Percentiles rank a stretch among this genome's conserved stretches.
Conservation (phyloP, 2,329 filamentous ascomycete species). For the Aureobasidium vineae region DNA sequence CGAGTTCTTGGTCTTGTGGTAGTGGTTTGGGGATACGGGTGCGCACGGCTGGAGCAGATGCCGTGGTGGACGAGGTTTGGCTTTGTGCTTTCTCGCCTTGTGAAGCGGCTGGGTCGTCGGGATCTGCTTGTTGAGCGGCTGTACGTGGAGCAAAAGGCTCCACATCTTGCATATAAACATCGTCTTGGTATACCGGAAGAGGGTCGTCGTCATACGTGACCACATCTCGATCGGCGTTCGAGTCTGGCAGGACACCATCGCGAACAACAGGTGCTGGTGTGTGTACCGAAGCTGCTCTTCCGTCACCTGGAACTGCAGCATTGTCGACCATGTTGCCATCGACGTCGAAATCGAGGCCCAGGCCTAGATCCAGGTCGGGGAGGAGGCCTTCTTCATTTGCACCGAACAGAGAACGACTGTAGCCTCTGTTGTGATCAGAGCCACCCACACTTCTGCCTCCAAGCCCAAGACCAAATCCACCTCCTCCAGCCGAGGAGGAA, state of each 20-base stretch:
- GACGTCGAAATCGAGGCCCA: constrained; percentile 52
- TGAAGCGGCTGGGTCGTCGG: constrained; percentile 24
- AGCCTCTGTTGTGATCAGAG: constrained; percentile 3
- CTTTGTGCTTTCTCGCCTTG: constrained; percentile 25
- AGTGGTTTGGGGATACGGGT: constrained; percentile 45
- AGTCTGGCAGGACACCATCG: neutral
- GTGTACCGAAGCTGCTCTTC: neutral
- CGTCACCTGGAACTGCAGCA: neutral
- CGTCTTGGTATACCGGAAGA: neutral
- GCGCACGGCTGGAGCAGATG: constrained; percentile 44
- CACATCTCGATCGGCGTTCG: constrained; percentile 23
- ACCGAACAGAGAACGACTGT: neutral
- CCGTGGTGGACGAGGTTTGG: constrained; percentile 41
- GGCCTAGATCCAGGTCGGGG: constrained; percentile 30
- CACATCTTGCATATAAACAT: constrained; percentile 12
- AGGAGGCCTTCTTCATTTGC: constrained; percentile 35
- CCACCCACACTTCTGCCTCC: neutral
- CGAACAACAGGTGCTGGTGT: neutral
- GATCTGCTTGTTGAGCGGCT: neutral
- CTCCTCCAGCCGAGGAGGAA: constrained; percentile 31
- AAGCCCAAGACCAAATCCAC: constrained; percentile 2
- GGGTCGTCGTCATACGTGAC: constrained; percentile 12
- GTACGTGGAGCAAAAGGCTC: neutral
- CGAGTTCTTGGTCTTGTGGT: constrained; percentile 49
- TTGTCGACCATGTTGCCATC: constrained; percentile 58